Base-by-base conservation (phyloP, 352 stramenopile genomes). In the Phytophthora pseudosyringae region DNA sequence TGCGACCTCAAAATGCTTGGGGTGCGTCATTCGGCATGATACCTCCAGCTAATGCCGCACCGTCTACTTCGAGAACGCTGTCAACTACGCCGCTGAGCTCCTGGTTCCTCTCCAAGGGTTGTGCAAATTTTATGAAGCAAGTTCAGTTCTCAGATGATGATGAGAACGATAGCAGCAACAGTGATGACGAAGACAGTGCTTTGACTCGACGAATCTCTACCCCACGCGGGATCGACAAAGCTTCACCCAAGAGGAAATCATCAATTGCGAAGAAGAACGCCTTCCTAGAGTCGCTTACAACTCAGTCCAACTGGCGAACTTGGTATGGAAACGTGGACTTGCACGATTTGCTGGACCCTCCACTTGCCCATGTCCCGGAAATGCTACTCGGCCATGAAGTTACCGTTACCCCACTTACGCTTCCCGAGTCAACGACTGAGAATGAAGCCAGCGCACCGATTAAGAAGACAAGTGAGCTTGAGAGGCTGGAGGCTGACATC, bases 81-180 rank as follows among this genome's bases (percentile, higher is more conserved):
- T 61, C 49, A 33, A 76, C 69, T 16, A 82, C 71, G 16, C 80
- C 80, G 5, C 53, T 89, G n/a, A 89, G 76, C 36, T 87, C 80
- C 1, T 89, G 80, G 80, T 89, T 89, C 47, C 67, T 89, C 11
- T 86, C 80, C 1, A 84, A 84, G 18, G 80, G 80, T 3, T 75
- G 75, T 18, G 80, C 80, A 11, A 87, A 89, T 53, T 89, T 89
- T 40, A 69, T 86, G 29, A 82, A 87, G 56, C 63, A 72, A 47
- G 73, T 89, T 45, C 63, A 61, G 67, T 86, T 75, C 51, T 75
- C 49, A 18, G 56, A 70, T 46, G 63, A 70, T 31, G 66, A 76
- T 15, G 51, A 53, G 4, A 6, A 21, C 10, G 31, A 35, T 35
- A 35, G 31, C 16, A 32, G 36, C 32, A 54, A 35, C 18, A 58